Percentiles rank a stretch among this genome's conserved stretches.
These are phyloP conservation scores for Penicillium thymicola DNA, from an alignment of 2,329 filamentous ascomycete species.

Conservation along the genomic window DNA sequence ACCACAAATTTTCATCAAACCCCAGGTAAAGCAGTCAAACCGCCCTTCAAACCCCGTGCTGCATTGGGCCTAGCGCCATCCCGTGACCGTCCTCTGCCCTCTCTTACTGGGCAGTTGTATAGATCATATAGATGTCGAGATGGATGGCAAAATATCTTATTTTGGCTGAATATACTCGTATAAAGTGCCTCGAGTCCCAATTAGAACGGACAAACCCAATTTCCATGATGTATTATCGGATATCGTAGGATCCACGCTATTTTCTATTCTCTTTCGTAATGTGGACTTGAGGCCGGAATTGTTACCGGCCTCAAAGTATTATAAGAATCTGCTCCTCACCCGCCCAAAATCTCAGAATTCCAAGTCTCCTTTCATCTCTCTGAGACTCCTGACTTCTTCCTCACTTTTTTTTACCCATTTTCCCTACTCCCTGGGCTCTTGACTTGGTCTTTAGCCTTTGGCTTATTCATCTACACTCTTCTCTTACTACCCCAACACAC, in stretches of 20 bases:
- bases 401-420: conserved; percentile 18
- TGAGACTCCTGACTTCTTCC: conserved; percentile 4
- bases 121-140: conserved; percentile 20
- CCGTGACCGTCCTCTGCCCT: conserved; percentile 32
- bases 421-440: conserved; percentile 10
- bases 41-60: background rate
- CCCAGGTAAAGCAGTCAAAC: background rate
- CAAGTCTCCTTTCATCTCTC: conserved; percentile 18
- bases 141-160: conserved; percentile 9
- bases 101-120: conserved; percentile 27
- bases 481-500: background rate
- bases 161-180: background rate
- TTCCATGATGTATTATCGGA: conserved; percentile 11
- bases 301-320: conserved; percentile 45
- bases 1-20: background rate
- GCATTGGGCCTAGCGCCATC: conserved; percentile 27
- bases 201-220: background rate
- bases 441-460: conserved; percentile 15
- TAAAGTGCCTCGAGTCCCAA: background rate
- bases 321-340: conserved; percentile 40
- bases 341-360: conserved; percentile 21
- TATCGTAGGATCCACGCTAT: conserved; percentile 26
- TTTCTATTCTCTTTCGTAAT: conserved; percentile 38
- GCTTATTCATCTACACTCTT: conserved; percentile 1
- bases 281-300: conserved; percentile 44